Evolutionary conservation across 1,284 basidiomycete species (phyloP), one percentile per base, ranked within the genome.

Genomic region (Anthracocystis panici-leucophaei): DNA sequence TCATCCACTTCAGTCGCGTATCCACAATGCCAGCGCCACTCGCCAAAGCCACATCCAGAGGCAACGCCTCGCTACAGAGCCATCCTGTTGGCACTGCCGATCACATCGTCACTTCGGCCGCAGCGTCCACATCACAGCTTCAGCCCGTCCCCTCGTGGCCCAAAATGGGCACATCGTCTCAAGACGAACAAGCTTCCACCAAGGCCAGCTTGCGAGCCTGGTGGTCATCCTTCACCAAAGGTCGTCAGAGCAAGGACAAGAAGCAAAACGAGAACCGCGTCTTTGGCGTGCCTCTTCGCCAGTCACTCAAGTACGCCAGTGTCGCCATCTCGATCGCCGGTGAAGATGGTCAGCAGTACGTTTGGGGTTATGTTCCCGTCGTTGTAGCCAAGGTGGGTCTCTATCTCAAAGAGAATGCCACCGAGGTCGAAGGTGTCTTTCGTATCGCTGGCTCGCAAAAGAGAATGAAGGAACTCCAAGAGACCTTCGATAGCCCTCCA

Each of bases 311-410:
- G 80, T 92, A 92, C 85, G 95, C 96, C 21, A 92, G 90, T 79
- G 95, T 97, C 1, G 94, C 96, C 82, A 97, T 99, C 85, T 94
- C 92, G 20, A 95, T 95, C n/a, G 91, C 92, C 14, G 92, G 92
- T 64, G 74, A 81, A 12, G 80, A 85, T 42, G 85, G 82, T 1
- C 75, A 85, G 44, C 83, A 82, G 59, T 84, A 85, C 57, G 80
- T 85, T 21, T 86, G 82, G 83, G 88, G 96, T 2, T 94, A 93
- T 84, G 93, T 99, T 46, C 96, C 97, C 10, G 93, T 97, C 58
- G 93, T 98, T 62, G 95, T 99, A 40, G 97, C 95, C 62, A 97
- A 97, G 86, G 97, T 95, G 91, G 94, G 83, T 82, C 91, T 89
- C 20, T 73, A 64, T 57, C 59, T 85, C 56, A 85, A 85, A 55